Evolutionary conservation across 2,329 filamentous ascomycete genomes (phyloP), one percentile per base, ranked within the genome.

Genomic region (Cercospora sojina): DNA sequence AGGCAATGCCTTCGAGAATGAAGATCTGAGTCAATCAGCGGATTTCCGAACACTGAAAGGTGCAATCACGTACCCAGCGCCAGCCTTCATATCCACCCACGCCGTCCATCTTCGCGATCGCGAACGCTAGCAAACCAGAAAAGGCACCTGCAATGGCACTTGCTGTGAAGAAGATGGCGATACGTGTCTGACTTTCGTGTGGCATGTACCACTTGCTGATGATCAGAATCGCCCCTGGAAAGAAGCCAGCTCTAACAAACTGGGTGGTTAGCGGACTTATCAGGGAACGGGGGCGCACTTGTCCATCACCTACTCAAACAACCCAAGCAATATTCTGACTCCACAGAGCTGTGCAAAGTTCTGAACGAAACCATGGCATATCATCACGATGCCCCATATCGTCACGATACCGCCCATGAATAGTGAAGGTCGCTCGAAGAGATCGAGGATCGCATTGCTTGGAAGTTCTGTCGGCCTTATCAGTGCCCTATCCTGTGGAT

Each of bases 1-100:
- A 87, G 29, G 86, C 79, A 1, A 83, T 68, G 0, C 85, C 86
- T 69, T 88, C 86, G n/a, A 88, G 80, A 0, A 88, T 73, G 70
- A 88, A 85, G 6, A 86, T 76, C 35, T 41, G 2, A 41, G 16
- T 5, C 6, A 16, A 38, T 38, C 35, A 31, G 8, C 7, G 29
- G 5, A 31, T 1, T 10, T 31, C 6, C 29, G 29, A 29, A 7
- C 29, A 29, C 29, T n/a, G n/a, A n/a, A 29, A 7, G 6, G 29
- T 10, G 29, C 8, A 9, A 1, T 31, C 29, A 31, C 31, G 9
- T 41, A 41, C 35, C 80, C 81, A 59, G 18, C 20, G 23, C 77
- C 69, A 3, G 80, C 69, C 67, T 32, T 16, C 18, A 3, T 23
- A 10, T 1, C 62, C 62, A 32, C 23, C 62, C 10, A 59, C 25